These are phyloP conservation scores for Stagonosporopsis chrysanthemi DNA, from an alignment of 2,329 filamentous ascomycete species.

Conservation along the genomic window DNA sequence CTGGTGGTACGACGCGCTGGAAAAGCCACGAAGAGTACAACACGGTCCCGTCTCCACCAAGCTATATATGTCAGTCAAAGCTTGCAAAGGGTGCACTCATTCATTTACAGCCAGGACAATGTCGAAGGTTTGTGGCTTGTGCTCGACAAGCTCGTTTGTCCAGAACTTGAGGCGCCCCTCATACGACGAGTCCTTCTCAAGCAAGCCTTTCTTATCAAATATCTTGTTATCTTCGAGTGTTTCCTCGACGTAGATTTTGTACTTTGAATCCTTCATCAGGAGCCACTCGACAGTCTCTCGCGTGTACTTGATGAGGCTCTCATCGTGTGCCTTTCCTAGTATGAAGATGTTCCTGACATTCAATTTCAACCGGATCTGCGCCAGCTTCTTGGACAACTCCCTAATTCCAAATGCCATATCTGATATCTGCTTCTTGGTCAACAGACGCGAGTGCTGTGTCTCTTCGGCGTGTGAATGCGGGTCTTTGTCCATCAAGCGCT, in stretches of 20 bases:
- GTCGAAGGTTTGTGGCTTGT: constrained; percentile 86
- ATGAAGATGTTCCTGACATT: constrained; percentile 85
- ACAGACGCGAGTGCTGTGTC: constrained; percentile 69
- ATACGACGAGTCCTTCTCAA: constrained; percentile 66
- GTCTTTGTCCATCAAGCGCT: constrained; percentile 55
- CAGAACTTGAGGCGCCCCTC: constrained; percentile 76
- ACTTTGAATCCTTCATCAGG: constrained; percentile 72
- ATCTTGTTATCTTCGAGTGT: constrained; percentile 73
- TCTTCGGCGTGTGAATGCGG: constrained; percentile 44
- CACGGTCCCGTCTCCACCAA: constrained; percentile 96
- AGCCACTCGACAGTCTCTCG: constrained; percentile 82
- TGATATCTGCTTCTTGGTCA: constrained; percentile 92
- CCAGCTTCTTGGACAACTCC: constrained; percentile 84
- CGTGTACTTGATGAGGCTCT: constrained; percentile 77
- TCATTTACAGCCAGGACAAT: constrained; percentile 77
- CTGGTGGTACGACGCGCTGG: constrained; percentile 91
- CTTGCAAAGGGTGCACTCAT: neutral
- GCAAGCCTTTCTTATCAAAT: constrained; percentile 75
- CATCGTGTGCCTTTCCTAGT: constrained; percentile 90
- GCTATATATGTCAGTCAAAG: constrained; percentile 40
- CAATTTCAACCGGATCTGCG: constrained; percentile 82
- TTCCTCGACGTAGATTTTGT: constrained; percentile 82
- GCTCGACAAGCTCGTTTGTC: constrained; percentile 78
- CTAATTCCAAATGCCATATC: constrained; percentile 98
- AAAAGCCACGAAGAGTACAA: constrained; percentile 97